Percentiles rank a stretch among this genome's conserved stretches.
These are phyloP conservation scores for Calcarisporium arbuscula DNA, from an alignment of 2,329 filamentous ascomycete genomes.

Conservation along the genomic window DNA sequence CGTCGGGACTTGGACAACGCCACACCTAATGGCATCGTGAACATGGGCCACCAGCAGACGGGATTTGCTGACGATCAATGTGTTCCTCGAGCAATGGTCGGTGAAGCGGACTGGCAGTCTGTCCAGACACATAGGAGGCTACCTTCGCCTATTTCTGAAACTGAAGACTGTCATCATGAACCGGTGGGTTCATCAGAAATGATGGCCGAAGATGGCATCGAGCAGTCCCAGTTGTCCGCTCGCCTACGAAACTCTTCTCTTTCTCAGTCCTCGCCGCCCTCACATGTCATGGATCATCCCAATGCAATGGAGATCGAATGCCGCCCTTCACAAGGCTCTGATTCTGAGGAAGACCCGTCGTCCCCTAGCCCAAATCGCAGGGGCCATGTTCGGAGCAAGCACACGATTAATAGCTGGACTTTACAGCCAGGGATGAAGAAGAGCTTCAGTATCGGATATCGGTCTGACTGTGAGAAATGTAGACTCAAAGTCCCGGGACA, in stretches of 20 bases:
- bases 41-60: conserved; percentile 33
- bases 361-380: conserved; percentile 44
- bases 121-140: conserved; percentile 48
- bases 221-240: conserved; percentile 24
- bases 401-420: conserved; percentile 56
- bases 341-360: conserved; percentile 28
- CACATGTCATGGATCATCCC: conserved; percentile 33
- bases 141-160: conserved; percentile 55
- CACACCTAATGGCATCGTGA: conserved; percentile 27
- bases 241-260: conserved; percentile 9
- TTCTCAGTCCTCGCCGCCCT: conserved; percentile 18
- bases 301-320: conserved; percentile 31
- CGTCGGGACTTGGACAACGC: no score
- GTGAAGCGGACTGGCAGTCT: conserved; percentile 42
- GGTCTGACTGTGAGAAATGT: conserved; percentile 74
- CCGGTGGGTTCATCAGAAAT: conserved; percentile 24
- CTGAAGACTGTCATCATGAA: conserved; percentile 37
- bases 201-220: conserved; percentile 26
- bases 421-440: conserved; percentile 59
- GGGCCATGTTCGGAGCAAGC: conserved; percentile 52
- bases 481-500: conserved; percentile 68
- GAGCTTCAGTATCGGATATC: conserved; percentile 71
- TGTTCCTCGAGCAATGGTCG: conserved; percentile 43
- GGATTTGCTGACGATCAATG: conserved; percentile 34
- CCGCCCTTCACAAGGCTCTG: conserved; percentile 17